These are phyloP conservation scores for Ilyonectria sp. DNA, from an alignment of 2,329 filamentous ascomycete genomes.

Conservation along the genomic window DNA sequence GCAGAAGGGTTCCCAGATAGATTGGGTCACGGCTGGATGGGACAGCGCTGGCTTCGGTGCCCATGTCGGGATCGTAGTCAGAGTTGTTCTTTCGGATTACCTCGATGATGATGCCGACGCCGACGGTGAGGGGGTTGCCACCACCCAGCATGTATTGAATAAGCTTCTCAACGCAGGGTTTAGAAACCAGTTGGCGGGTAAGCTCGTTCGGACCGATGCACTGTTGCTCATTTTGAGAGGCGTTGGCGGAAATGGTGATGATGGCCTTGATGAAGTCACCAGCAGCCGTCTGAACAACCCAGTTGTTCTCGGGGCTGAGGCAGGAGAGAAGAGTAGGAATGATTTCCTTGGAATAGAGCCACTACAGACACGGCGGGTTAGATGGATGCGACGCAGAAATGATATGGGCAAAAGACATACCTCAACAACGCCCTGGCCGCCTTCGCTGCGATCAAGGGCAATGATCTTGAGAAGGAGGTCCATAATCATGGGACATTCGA, in stretches of 20 bases:
- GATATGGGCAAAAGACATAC: constrained; percentile 64
- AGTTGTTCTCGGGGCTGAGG: constrained; percentile 86
- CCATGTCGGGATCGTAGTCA: constrained; percentile 95
- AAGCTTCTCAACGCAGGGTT: constrained; percentile 85
- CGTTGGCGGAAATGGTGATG: constrained; percentile 98
- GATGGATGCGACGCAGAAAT: constrained; percentile 12
- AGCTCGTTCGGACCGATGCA: constrained; percentile 98
- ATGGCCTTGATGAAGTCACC: constrained; percentile 99
- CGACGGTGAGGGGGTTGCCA: constrained; percentile 94
- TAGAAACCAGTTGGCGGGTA: constrained; percentile 93
- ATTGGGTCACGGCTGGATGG: constrained; percentile 94
- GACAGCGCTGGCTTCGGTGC: constrained; percentile 82
- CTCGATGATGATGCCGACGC: constrained; percentile 97
- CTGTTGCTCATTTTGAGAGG: constrained; percentile 97
- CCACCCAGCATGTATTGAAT: constrained; percentile 93
- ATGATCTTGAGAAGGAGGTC: constrained; percentile 97
- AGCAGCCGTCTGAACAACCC: constrained; percentile 94
- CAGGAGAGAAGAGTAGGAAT: constrained; percentile 91
- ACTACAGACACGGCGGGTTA: constrained; percentile 66
- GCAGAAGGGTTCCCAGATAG: constrained; percentile 90
- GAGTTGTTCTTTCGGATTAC: constrained; percentile 99
- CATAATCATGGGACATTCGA: constrained; percentile 99
- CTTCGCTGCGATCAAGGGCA: constrained; percentile 92
- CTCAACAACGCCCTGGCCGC: constrained; percentile 93
- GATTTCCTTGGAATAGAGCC: constrained; percentile 91